Percentiles rank a stretch among this genome's conserved stretches.
Evolutionary conservation across 108 stramenopile species (phyloP).

Genomic region (Aurantiochytrium sp.): DNA sequence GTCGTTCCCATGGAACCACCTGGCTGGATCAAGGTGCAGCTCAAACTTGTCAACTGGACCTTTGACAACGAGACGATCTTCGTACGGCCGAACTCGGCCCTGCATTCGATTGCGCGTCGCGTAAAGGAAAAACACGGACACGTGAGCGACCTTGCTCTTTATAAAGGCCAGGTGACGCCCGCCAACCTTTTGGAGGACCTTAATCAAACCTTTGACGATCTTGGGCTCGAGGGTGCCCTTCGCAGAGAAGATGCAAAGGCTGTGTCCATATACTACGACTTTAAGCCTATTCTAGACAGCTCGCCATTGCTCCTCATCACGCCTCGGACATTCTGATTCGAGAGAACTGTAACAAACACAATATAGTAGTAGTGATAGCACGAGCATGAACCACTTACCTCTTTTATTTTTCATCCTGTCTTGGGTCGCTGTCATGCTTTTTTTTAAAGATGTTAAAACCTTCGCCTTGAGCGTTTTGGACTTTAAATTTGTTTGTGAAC

Average conservation of each 20-base stretch:
- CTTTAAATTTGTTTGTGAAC: too few species aligned
- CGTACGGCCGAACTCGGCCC: neutral
- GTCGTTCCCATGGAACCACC: neutral
- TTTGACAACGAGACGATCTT: neutral
- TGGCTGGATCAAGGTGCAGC: neutral
- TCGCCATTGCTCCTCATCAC: neutral
- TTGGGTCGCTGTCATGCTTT: too few species aligned
- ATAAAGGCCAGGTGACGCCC: neutral
- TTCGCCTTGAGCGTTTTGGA: too few species aligned
- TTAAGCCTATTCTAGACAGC: neutral
- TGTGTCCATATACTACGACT: neutral
- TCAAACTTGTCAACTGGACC: constrained; percentile 13
- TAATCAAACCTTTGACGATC: neutral
- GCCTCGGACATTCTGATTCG: neutral
- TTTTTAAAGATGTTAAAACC: too few species aligned
- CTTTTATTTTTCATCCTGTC: too few species aligned
- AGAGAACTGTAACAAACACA: too few species aligned
- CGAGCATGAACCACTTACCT: too few species aligned
- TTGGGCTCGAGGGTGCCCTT: neutral
- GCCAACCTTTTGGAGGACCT: neutral
- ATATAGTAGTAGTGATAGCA: too few species aligned
- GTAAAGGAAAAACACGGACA: neutral
- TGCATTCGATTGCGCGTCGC: neutral
- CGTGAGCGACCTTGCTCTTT: neutral
- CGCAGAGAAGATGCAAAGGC: neutral